These are phyloP conservation scores for Metschnikowia baotianmanensis DNA, from an alignment of 805 yeast genomes.

Conservation along the genomic window DNA sequence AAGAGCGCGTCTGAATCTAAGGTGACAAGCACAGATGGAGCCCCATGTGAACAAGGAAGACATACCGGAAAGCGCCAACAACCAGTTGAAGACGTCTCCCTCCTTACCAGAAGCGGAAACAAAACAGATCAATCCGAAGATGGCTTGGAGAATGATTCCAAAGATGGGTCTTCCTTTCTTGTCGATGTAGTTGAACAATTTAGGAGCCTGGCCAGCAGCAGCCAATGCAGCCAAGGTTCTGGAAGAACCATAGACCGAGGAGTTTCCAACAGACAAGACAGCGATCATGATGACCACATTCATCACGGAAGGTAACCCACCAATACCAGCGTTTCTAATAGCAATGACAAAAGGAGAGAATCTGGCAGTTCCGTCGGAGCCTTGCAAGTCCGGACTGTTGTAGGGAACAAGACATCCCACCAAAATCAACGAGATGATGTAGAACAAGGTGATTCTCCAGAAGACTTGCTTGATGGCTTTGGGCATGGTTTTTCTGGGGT, in stretches of 20 bases:
- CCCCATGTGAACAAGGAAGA: constrained; percentile 30
- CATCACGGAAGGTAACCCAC: constrained; percentile 67
- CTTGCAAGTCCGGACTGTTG: constrained; percentile 44
- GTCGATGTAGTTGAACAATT: constrained; percentile 42
- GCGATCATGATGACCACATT: constrained; percentile 73
- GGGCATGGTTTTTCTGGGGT: constrained; percentile 61
- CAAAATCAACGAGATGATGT: constrained; percentile 45
- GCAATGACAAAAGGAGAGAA: constrained; percentile 75
- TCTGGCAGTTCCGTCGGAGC: constrained; percentile 54
- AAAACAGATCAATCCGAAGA: constrained; percentile 60
- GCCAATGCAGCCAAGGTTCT: constrained; percentile 68
- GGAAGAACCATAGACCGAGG: constrained; percentile 71
- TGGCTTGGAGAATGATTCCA: constrained; percentile 31
- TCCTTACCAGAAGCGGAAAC: constrained; percentile 43
- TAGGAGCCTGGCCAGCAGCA: constrained; percentile 68
- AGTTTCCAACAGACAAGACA: constrained; percentile 74
- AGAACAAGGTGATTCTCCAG: constrained; percentile 61
- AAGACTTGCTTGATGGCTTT: constrained; percentile 63
- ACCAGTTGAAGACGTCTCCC: constrained; percentile 25
- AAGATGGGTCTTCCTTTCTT: constrained; percentile 42
- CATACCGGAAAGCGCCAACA: constrained; percentile 27
- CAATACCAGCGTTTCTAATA: constrained; percentile 57
- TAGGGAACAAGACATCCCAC: constrained; percentile 50
- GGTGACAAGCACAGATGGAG: constrained; percentile 26
- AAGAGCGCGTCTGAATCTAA: constrained; percentile 28